Evolutionary conservation across 208 protist genomes (phyloP).

Genomic region (Leishmania arabica): DNA sequence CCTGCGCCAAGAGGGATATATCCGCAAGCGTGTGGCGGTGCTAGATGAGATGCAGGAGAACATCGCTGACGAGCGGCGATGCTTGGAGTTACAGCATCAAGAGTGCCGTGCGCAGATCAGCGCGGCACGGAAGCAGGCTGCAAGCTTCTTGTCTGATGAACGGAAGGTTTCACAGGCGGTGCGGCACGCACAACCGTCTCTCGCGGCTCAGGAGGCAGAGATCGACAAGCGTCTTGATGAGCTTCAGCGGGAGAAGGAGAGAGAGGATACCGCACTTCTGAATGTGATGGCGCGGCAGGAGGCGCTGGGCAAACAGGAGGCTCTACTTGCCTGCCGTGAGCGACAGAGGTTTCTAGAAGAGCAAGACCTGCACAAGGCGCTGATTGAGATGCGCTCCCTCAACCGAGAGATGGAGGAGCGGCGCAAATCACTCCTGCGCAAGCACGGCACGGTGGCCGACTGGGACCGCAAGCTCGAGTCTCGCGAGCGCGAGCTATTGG

Average conservation of each 20-base stretch:
- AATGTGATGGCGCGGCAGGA: constrained; percentile 40
- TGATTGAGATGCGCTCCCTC: constrained; percentile 54
- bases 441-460: constrained; percentile 63
- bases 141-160: constrained; percentile 51
- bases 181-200: constrained; percentile 29
- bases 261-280: constrained; percentile 52
- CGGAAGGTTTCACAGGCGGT: constrained; percentile 45
- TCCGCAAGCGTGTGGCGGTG: constrained; percentile 77
- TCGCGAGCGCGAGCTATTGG: constrained; percentile 67
- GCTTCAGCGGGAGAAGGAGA: constrained; percentile 37
- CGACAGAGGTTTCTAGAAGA: constrained; percentile 54
- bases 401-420: constrained; percentile 73
- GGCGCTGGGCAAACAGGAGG: constrained; percentile 49
- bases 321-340: constrained; percentile 44
- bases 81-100: constrained; percentile 83
- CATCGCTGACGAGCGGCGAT: constrained; percentile 84
- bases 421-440: constrained; percentile 54
- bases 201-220: constrained; percentile 56
- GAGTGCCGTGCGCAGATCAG: constrained; percentile 87
- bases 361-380: constrained; percentile 61
- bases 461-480: constrained; percentile 79
- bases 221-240: constrained; percentile 49
- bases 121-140: constrained; percentile 44
- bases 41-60: constrained; percentile 80
- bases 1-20: constrained; percentile 71